phyloP scores from a whole-genome alignment of 2,329 filamentous ascomycete species.

The Sarocladiaceae sp. region DNA sequence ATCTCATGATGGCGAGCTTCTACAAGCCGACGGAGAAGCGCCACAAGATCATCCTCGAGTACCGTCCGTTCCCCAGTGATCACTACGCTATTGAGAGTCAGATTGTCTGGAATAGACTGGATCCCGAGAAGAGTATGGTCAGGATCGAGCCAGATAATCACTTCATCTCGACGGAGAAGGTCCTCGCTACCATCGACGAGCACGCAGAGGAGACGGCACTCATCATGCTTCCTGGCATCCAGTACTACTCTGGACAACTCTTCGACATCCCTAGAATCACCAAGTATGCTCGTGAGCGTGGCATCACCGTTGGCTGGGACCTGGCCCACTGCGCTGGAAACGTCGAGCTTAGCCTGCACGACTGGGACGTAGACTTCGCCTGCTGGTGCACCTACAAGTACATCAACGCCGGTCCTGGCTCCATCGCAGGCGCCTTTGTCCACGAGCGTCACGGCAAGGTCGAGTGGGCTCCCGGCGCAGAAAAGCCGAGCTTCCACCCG shows the following conservation, averaged over 20 bases:
- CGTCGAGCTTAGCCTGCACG: conserved; percentile 70
- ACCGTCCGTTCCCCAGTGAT: conserved; percentile 85
- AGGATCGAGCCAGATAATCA: conserved; percentile 57
- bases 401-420: conserved; percentile 77
- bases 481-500: conserved; percentile 46
- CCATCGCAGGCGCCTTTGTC: conserved; percentile 75
- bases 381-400: conserved; percentile 96
- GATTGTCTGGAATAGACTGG: conserved; percentile 61
- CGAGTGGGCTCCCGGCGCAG: conserved; percentile 27
- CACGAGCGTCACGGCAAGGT: conserved; percentile 66
- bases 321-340: conserved; percentile 84
- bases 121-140: conserved; percentile 64
- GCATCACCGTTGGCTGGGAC: conserved; percentile 78
- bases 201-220: conserved; percentile 69
- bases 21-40: conserved; percentile 59
- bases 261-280: conserved; percentile 82
- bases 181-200: conserved; percentile 66
- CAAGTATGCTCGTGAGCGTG: conserved; percentile 62
- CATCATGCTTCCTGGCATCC: conserved; percentile 76
- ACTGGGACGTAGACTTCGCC: conserved; percentile 88
- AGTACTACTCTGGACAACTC: conserved; percentile 87
- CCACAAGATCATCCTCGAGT: conserved; percentile 83
- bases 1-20: conserved; percentile 78
- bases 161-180: conserved; percentile 63
- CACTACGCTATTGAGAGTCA: conserved; percentile 82